Conservation (phyloP, 352 stramenopile species). For the Phytopythium delawarense region DNA sequence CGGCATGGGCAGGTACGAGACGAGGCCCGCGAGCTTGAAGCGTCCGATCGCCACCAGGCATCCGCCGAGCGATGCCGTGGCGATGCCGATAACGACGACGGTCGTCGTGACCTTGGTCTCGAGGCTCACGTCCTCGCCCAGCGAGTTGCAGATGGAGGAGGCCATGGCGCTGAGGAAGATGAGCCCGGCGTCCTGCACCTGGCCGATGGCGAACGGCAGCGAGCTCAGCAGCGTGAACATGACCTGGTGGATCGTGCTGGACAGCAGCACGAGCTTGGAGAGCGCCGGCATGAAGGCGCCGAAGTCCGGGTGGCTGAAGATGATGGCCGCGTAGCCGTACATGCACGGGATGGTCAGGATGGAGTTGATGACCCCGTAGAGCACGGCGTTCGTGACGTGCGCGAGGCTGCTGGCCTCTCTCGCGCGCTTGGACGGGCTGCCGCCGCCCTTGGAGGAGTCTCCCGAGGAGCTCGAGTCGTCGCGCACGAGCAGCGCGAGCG, state of each 20-base stretch:
- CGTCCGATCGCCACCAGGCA: constrained; percentile 93
- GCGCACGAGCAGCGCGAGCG: constrained; percentile 27
- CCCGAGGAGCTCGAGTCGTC: background rate
- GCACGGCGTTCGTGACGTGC: constrained; percentile 57
- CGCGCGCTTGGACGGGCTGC: background rate
- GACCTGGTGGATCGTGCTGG: constrained; percentile 92
- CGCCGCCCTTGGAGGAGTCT: constrained; percentile 2
- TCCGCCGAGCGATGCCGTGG: constrained; percentile 89
- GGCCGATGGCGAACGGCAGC: constrained; percentile 96
- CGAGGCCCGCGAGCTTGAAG: constrained; percentile 92
- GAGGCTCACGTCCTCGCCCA: constrained; percentile 58
- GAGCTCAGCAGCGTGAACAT: constrained; percentile 89
- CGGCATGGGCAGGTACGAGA: constrained; percentile 96
- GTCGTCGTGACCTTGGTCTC: constrained; percentile 90
- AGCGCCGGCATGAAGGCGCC: constrained; percentile 83
- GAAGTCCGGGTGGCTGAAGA: constrained; percentile 92
- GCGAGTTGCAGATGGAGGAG: constrained; percentile 79
- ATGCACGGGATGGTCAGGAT: constrained; percentile 93
- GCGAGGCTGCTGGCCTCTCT: constrained; percentile 11
- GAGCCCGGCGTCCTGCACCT: constrained; percentile 97
- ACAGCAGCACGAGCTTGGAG: constrained; percentile 96
- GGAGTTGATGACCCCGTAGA: constrained; percentile 92
- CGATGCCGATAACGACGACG: constrained; percentile 91
- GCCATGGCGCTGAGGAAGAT: constrained; percentile 97
- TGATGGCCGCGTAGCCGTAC: constrained; percentile 95